Conservation (phyloP, 139 green algal species). For the Tetradesmus obliquus region DNA sequence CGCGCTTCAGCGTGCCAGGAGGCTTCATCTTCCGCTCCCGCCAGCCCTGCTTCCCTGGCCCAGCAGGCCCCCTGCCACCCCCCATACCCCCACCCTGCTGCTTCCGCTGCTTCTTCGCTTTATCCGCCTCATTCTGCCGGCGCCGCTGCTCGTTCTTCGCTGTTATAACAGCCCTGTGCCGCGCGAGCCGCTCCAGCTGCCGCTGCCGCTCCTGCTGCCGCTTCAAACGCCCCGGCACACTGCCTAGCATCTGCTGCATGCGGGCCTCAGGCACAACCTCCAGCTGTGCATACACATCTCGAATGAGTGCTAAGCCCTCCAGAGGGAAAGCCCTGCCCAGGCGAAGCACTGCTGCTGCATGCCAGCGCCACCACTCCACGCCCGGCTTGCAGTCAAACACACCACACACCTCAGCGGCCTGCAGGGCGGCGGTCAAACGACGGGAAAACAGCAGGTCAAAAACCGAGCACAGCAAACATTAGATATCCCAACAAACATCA, state of each 20-base stretch:
- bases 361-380: constrained; percentile 26
- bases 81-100: neutral
- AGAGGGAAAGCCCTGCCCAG: constrained; percentile 22
- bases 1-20: constrained; percentile 5
- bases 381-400: neutral
- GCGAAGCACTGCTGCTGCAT: constrained; percentile 18
- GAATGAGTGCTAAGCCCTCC: neutral
- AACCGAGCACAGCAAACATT: neutral
- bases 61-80: neutral
- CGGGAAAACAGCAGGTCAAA: neutral
- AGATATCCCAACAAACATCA: no score
- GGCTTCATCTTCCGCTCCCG: constrained; percentile 18
- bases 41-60: neutral
- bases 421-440: neutral
- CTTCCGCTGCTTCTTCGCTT: neutral
- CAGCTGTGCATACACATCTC: neutral
- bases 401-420: constrained; percentile 33
- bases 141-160: constrained; percentile 28
- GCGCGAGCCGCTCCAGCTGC: neutral
- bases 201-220: constrained; percentile 14
- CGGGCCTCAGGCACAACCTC: neutral
- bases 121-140: constrained; percentile 14
- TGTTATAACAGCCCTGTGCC: neutral
- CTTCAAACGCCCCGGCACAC: neutral
- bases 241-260: constrained; percentile 26